Evolutionary conservation across 352 stramenopile genomes (phyloP), one percentile per base, ranked within the genome.

Genomic region (Pythium biforme): DNA sequence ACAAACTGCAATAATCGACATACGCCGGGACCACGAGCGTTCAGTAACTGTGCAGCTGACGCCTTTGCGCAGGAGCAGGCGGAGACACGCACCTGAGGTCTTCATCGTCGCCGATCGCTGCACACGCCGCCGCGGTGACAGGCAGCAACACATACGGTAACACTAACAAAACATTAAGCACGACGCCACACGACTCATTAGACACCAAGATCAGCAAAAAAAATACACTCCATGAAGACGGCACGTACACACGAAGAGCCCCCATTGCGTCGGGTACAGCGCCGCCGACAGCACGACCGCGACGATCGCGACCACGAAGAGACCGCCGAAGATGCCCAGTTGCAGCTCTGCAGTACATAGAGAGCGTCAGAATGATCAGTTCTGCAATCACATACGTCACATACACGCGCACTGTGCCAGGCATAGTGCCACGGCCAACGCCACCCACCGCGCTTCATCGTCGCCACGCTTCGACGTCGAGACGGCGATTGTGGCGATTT

Each of bases 61-160:
- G n/a, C n/a, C n/a, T n/a, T n/a, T n/a, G n/a, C n/a, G n/a, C n/a
- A n/a, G n/a, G n/a, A n/a, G n/a, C n/a, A n/a, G n/a, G n/a, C n/a
- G 7, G 34, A 34, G 17, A n/a, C 17, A 9, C 17, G 34, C 12
- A 80, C 54, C 81, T 86, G 47, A 83, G 68, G 17, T 88, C 78
- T 31, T 90, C 74, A 15, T 70, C 71, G 50, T 79, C 74, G 3
- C 69, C 75, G 39, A 90, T 54, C 33, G 69, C 71, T 22, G 76
- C 79, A 46, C 81, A 90, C 10, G 72, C 77, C 19, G 72, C 75
- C 11, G 81, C 81, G 17, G 77, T 88, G 67, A 90, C 73, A 2
- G 81, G 81, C 23, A 90, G 46, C 55, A 90, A 53, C 33, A 88
- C 69, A 47, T 90, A 88, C 9, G 81, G 78, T 50, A 90, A 66